Base-by-base conservation (phyloP, 495 filamentous ascomycete species). In the Symbiotaphrina buchneri region DNA sequence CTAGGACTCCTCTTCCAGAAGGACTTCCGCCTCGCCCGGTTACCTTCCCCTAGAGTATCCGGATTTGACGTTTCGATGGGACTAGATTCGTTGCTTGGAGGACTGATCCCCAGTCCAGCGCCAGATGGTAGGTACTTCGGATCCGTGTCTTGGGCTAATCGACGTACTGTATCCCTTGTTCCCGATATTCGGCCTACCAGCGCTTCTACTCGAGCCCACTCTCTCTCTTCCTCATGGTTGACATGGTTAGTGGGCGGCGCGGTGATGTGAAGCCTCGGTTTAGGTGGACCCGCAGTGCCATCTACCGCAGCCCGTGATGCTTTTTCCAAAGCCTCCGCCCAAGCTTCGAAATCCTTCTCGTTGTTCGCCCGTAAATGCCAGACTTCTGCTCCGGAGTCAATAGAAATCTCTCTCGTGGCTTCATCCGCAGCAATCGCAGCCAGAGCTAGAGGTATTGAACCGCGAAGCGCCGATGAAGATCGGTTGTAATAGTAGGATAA, bases 1-100 rank as follows among this genome's bases (percentile, higher is more conserved):
- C 63, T 87, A 6, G 68, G 51, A 51, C 87, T 93, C 33, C 87
- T 74, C 47, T 83, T 92, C 87, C 87, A 97, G 41, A 97, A 94
- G 1, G 72, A 55, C 27, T 66, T 44, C 20, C 54, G 55, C 21
- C n/a, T n/a, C n/a, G n/a, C n/a, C n/a, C n/a, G n/a, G n/a, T n/a
- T 59, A 60, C 4, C 46, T 42, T 13, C 55, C 56, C 3, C 45
- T 45, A 13, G 55, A 53, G 30, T 65, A 56, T 14, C 58, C 61
- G 17, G 44, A 44, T n/a, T 36, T 45, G 41, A 10, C n/a, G n/a
- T n/a, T n/a, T n/a, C n/a, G n/a, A n/a, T n/a, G n/a, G n/a, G n/a
- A n/a, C n/a, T n/a, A n/a, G n/a, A n/a, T n/a, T n/a, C n/a, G n/a
- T n/a, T n/a, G n/a, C n/a, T n/a, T n/a, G n/a, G n/a, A n/a, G n/a